A percentile compares a stretch with the other conserved stretches of the same genome.
Conservation (phyloP, 768 basidiomycete genomes). For the Pholiota conissans region DNA sequence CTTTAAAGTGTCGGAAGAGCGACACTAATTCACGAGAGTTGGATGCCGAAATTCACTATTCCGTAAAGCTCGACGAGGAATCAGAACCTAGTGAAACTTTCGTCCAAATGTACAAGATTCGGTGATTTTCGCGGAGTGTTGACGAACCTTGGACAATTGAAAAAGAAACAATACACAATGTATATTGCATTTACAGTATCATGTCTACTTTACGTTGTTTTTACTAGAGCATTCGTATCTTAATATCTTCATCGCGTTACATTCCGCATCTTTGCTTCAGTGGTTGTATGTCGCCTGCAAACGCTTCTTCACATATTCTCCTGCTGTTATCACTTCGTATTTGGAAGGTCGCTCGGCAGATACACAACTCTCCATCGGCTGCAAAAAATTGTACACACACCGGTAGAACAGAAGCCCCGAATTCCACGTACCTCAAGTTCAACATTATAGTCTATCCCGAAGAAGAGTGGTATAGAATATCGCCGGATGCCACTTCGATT, state of each 20-base stretch:
- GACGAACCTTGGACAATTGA: neutral
- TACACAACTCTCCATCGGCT: slow-evolving; percentile 57
- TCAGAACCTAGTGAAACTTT: slow-evolving; percentile 38
- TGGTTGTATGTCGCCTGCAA: slow-evolving; percentile 67
- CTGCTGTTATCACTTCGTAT: slow-evolving; percentile 75
- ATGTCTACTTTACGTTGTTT: neutral
- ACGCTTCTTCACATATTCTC: slow-evolving; percentile 79
- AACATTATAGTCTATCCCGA: slow-evolving; percentile 87
- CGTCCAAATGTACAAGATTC: slow-evolving; percentile 80
- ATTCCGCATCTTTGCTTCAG: neutral
- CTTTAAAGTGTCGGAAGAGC: slow-evolving; percentile 84
- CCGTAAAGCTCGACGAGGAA: slow-evolving; percentile 42
- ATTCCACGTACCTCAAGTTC: slow-evolving; percentile 58
- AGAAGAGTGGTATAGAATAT: slow-evolving; percentile 89
- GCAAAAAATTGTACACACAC: neutral
- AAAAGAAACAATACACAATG: slow-evolving; percentile 1
- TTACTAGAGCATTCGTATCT: neutral
- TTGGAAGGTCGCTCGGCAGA: slow-evolving; percentile 43
- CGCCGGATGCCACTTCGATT: slow-evolving; percentile 70
- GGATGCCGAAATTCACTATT: slow-evolving; percentile 89
- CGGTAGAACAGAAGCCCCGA: neutral
- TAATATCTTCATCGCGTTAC: slow-evolving; percentile 36
- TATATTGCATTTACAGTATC: slow-evolving; percentile 2
- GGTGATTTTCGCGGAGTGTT: slow-evolving; percentile 35
- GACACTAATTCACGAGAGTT: slow-evolving; percentile 81